Percentiles rank a stretch among this genome's conserved stretches.
Evolutionary conservation across 805 yeast species (phyloP).

Genomic region (Yarrowia sp.): DNA sequence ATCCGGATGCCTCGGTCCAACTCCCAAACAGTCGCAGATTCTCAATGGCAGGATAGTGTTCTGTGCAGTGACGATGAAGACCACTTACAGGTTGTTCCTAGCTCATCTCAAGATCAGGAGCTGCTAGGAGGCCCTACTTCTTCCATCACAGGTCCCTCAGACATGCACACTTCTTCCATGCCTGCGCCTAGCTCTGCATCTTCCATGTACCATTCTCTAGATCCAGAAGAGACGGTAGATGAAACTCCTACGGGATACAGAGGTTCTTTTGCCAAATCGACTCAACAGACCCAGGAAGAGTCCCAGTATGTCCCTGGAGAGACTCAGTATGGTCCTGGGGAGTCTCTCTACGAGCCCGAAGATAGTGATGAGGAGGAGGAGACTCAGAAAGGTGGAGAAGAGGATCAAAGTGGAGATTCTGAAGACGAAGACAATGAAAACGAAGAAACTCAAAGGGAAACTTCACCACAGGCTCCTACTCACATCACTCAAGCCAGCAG

Average conservation of each 20-base stretch:
- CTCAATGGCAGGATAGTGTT: constrained; percentile 21
- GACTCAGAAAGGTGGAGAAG: not conserved
- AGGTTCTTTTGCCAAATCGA: not conserved
- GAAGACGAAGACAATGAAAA: not conserved
- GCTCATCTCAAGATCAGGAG: constrained; percentile 22
- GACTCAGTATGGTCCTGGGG: constrained; percentile 15
- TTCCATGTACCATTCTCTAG: not conserved
- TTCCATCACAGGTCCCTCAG: not conserved
- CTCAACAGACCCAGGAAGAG: not conserved
- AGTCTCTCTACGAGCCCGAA: not conserved
- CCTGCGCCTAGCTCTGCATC: constrained; percentile 17
- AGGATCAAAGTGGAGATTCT: not conserved
- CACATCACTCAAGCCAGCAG: not conserved
- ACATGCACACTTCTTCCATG: not conserved
- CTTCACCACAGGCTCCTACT: not conserved
- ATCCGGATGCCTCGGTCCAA: too few species aligned
- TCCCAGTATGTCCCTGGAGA: constrained; percentile 15
- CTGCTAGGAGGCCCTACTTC: not conserved
- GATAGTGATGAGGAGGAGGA: not conserved
- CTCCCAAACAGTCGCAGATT: not conserved
- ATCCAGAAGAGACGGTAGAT: constrained; percentile 17
- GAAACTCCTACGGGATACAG: constrained; percentile 9
- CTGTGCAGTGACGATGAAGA: constrained; percentile 12
- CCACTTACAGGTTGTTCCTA: constrained; percentile 3
- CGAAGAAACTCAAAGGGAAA: not conserved